Conservation (phyloP, 257 asterid species). For the Paulownia fortunei region DNA sequence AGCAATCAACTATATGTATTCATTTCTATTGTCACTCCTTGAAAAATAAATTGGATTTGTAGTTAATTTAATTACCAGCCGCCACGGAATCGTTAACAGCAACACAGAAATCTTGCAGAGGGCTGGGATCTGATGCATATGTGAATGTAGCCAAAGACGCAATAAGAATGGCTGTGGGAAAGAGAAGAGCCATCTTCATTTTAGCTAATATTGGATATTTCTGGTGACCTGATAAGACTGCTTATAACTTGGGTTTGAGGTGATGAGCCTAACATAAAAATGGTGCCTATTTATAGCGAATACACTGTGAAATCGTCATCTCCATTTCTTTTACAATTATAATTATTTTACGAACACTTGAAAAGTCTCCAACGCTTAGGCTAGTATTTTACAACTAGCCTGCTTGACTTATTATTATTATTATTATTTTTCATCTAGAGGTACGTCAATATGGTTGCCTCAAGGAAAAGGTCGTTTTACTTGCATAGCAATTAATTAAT, state of each 20-base stretch:
- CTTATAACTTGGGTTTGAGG: neutral
- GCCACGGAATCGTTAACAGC: slow-evolving; percentile 36
- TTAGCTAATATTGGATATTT: neutral
- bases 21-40: too few relatives aligned
- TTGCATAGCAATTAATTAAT: too few relatives aligned
- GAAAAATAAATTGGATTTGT: too few relatives aligned
- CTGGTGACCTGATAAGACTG: too few relatives aligned
- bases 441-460: too few relatives aligned
- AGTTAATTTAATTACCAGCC: too few relatives aligned
- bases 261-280: neutral
- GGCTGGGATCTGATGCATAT: slow-evolving; percentile 38
- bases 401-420: too few relatives aligned
- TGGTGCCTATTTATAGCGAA: slow-evolving; percentile 8
- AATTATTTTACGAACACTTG: neutral
- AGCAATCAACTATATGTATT: too few relatives aligned
- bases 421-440: too few relatives aligned
- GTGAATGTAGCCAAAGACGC: neutral
- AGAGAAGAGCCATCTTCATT: neutral
- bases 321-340: neutral
- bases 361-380: neutral
- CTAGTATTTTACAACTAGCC: too few relatives aligned
- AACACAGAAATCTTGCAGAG: slow-evolving; percentile 46
- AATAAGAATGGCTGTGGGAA: neutral
- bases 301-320: neutral
- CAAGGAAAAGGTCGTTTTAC: too few relatives aligned